These are phyloP conservation scores for Ascochyta viciae-villosae DNA, from an alignment of 2,329 filamentous ascomycete genomes.

Conservation along the genomic window DNA sequence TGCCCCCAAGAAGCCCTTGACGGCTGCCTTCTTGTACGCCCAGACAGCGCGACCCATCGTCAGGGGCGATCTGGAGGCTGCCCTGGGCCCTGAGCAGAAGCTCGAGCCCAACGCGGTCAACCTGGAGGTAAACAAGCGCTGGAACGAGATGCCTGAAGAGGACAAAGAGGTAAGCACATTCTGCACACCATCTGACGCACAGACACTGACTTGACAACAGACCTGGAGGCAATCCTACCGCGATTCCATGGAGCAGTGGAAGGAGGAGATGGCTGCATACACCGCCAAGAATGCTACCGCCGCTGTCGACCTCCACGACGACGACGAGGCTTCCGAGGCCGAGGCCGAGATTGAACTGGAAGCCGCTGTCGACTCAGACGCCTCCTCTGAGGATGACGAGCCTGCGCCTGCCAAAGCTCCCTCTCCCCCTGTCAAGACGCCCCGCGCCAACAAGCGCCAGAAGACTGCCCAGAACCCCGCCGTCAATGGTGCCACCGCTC, in stretches of 20 bases:
- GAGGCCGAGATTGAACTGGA: constrained; percentile 44
- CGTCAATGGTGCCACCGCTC: constrained; percentile 34
- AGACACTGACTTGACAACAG: constrained; percentile 21
- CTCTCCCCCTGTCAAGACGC: constrained; percentile 46
- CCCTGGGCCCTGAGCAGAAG: constrained; percentile 67
- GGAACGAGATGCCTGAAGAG: constrained; percentile 75
- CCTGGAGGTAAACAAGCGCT: constrained; percentile 84
- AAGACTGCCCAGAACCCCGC: constrained; percentile 36
- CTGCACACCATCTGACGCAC: background rate
- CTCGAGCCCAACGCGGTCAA: constrained; percentile 86
- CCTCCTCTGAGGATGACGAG: constrained; percentile 43
- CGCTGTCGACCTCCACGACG: constrained; percentile 54
- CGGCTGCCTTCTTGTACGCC: constrained; percentile 95
- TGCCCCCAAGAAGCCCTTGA: constrained; percentile 91
- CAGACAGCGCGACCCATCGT: constrained; percentile 86
- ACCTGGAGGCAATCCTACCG: constrained; percentile 60
- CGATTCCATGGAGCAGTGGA: constrained; percentile 61
- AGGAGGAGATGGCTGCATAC: constrained; percentile 63
- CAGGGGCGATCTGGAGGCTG: constrained; percentile 64
- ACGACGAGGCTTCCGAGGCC: constrained; percentile 47
- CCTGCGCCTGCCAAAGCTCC: constrained; percentile 45
- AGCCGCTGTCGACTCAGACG: constrained; percentile 51
- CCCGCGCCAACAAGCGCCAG: constrained; percentile 49
- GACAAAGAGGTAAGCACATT: constrained; percentile 70
- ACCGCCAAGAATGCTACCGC: constrained; percentile 55